These are phyloP conservation scores for Monosporascus sp. DNA, from an alignment of 2,329 filamentous ascomycete genomes.

Conservation along the genomic window DNA sequence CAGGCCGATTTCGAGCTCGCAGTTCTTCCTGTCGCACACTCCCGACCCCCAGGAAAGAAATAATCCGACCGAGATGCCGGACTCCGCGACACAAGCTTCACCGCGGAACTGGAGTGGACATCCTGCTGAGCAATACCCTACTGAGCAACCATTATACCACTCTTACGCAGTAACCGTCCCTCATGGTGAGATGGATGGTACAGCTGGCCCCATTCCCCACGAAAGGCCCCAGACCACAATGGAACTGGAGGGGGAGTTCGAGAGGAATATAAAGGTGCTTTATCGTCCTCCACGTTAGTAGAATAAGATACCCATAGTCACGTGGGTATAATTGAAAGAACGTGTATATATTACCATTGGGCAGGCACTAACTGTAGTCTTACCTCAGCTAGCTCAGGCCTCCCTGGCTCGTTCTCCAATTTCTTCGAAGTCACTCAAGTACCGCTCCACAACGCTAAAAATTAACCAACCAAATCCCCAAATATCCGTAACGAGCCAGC, in stretches of 20 bases:
- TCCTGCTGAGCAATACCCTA: slow-evolving; percentile 2
- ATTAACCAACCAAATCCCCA: too few relatives aligned
- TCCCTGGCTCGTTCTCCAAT: too few relatives aligned
- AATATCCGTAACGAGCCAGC: too few relatives aligned
- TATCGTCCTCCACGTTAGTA: not conserved
- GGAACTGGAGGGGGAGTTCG: slow-evolving; percentile 15
- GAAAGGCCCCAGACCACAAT: slow-evolving; percentile 8
- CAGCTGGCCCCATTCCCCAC: not conserved
- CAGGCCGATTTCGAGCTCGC: slow-evolving; percentile 5
- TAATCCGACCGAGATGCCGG: slow-evolving; percentile 4
- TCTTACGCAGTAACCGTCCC: slow-evolving; percentile 9
- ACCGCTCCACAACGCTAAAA: too few relatives aligned
- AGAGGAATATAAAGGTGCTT: slow-evolving; percentile 13
- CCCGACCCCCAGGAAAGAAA: slow-evolving; percentile 4
- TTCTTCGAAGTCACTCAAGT: too few relatives aligned
- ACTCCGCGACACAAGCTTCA: slow-evolving; percentile 3
- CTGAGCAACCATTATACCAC: slow-evolving; percentile 2
- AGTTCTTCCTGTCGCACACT: slow-evolving; percentile 5
- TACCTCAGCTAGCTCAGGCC: too few relatives aligned
- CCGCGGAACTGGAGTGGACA: slow-evolving; percentile 5
- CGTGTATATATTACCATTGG: too few relatives aligned
- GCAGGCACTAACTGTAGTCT: too few relatives aligned
- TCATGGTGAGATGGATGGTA: slow-evolving; percentile 14
- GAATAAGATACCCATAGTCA: not conserved
- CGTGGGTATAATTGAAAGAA: too few relatives aligned